Evolutionary conservation across 768 basidiomycete genomes (phyloP), one percentile per base, ranked within the genome.

Genomic region (Tephrocybe rancida): DNA sequence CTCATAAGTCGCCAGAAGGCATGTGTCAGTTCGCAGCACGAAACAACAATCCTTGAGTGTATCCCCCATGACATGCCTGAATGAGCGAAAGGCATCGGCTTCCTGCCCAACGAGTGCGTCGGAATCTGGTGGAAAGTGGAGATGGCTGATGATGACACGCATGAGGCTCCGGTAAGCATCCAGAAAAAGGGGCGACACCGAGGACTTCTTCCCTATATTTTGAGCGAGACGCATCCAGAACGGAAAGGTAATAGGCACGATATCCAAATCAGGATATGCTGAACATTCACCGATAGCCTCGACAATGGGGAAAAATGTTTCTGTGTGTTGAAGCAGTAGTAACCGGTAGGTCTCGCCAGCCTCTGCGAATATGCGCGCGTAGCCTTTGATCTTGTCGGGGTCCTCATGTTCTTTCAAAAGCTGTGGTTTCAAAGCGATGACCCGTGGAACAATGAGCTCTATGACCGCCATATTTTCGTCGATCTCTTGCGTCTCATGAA

Each of bases 161-260:
- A 97, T 88, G 21, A 99, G 85, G 1, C 84, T 77, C 62, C 82
- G 83, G 77, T 92, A 98, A 22, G 95, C 89, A 48, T 92, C 85
- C 42, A 85, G 61, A 63, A 98, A 88, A 35, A 90, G 75, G n/a
- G 86, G 86, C 0, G 88, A 79, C 11, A 92, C 82, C 0, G 84
- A 80, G 0, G 83, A 70, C 59, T 79, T 84, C 73, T 93, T 95
- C 48, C 87, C 86, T 22, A 98, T 84, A 50, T 84, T 87, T 64
- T 92, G 88, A n/a, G 95, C 90, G 30, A 99, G 86, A 16, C 90
- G 87, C 85, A 93, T 95, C 97, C 97, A 99, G 78, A 99, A 98
- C 25, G 89, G 86, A 77, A 98, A 98, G 10, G 97, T 98, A 70
- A 98, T 95, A 3, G 90, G 92, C 25, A 97, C 95, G 64, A 98